Base-by-base conservation (phyloP, 2,329 filamentous ascomycete species). In the Ilyonectria destructans region DNA sequence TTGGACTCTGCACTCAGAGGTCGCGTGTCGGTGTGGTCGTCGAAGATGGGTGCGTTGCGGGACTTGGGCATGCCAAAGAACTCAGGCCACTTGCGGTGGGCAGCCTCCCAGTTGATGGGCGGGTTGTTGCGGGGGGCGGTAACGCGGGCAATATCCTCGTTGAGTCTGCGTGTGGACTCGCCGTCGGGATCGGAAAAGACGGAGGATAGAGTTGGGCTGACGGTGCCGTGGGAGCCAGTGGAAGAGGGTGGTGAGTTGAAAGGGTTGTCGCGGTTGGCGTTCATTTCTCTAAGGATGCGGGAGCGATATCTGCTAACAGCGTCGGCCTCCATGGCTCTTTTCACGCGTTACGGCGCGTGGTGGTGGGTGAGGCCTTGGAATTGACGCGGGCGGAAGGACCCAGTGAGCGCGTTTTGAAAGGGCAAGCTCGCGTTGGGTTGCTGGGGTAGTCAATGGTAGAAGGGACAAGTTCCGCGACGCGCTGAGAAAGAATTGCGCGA, bases 241-340 rank as follows among this genome's bases (percentile, higher is more conserved):
- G 87, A 89, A 7, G 87, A 88, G 21, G 87, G 87, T 6, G 87
- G 87, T 21, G 87, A 89, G 79, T 87, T 87, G 80, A 88, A 89
- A 6, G 87, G 87, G 77, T 89, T 87, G 67, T 87, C 82, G 77
- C 84, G 82, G 78, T 86, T 84, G 70, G 84, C 80, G 56, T 85
- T 83, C 84, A 87, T 86, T 80, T 87, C 85, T 78, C 85, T 83
- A 73, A 85, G 80, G 68, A 85, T 84, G 72, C 83, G 83, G 74
- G 83, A 85, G 74, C 82, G 83, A 80, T 84, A 85, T 73, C 82
- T 81, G 73, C 69, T 81, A 63, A 77, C 75, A 54, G 77, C 75
- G 72, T 85, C 82, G 74, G 78, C 73, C 75, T 85, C 83, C 83
- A 85, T 85, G 69, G 77, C 75, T 78, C 69, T 69, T 68, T 75